Percentiles rank a stretch among this genome's conserved stretches.
Evolutionary conservation across 768 basidiomycete species (phyloP).

Genomic region (Infundibulicybe gibba): DNA sequence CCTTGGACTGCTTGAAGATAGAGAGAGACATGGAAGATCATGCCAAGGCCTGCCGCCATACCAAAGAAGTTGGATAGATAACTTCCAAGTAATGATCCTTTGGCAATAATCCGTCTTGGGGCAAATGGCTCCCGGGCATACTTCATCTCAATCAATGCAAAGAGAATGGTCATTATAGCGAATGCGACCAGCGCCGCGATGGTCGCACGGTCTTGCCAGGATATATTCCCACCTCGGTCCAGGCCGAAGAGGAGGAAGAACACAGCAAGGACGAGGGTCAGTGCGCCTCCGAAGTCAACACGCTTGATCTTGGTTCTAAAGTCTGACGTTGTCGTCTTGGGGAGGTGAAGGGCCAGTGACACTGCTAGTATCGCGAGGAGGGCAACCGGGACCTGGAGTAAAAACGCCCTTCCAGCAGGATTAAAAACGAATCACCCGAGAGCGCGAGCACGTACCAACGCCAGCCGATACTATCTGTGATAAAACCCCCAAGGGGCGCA

Average conservation of each 20-base stretch:
- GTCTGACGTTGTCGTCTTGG: constrained; percentile 33
- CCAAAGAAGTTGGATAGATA: constrained; percentile 62
- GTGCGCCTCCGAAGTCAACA: constrained; percentile 60
- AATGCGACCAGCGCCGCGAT: constrained; percentile 30
- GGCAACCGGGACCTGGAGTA: constrained; percentile 56
- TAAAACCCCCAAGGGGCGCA: constrained; percentile 59
- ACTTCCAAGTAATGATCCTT: constrained; percentile 44
- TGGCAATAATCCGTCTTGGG: constrained; percentile 48
- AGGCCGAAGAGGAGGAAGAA: constrained; percentile 56
- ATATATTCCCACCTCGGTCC: constrained; percentile 48
- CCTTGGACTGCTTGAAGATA: constrained; percentile 57
- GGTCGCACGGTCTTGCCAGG: constrained; percentile 41
- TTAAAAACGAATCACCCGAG: not conserved
- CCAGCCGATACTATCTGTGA: constrained; percentile 67
- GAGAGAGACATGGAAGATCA: constrained; percentile 51
- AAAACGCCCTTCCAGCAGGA: constrained; percentile 42
- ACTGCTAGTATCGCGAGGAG: constrained; percentile 51
- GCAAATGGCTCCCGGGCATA: constrained; percentile 59
- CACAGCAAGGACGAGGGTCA: constrained; percentile 50
- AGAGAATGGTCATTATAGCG: constrained; percentile 28
- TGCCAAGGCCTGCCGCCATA: constrained; percentile 37
- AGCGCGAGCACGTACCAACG: constrained; percentile 38
- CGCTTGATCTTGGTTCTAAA: constrained; percentile 51
- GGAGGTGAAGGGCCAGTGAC: constrained; percentile 51
- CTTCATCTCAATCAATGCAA: constrained; percentile 42